Evolutionary conservation across 1,284 basidiomycete genomes (phyloP).

Genomic region (Heimioporus punctisporus): DNA sequence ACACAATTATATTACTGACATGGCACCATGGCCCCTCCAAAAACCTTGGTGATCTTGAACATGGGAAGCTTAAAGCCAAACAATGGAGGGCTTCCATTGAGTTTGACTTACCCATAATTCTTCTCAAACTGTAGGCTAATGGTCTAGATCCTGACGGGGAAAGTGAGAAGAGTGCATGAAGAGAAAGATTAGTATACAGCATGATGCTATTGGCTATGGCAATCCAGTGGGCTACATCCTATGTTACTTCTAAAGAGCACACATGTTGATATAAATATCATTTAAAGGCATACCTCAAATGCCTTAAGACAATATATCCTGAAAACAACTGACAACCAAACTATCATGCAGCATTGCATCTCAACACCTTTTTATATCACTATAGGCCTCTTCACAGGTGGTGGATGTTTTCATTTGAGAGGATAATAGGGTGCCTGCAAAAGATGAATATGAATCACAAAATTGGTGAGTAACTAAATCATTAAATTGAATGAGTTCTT

Average conservation of each 20-base stretch:
- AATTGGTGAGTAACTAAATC: neutral
- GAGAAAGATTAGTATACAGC: constrained; percentile 7
- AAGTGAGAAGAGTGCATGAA: neutral
- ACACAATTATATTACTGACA: too few species aligned
- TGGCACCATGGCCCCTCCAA: neutral
- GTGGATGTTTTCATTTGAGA: constrained; percentile 31
- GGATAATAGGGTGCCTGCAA: constrained; percentile 24
- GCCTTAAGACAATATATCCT: constrained; percentile 9
- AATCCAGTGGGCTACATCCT: constrained; percentile 9
- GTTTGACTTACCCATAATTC: neutral
- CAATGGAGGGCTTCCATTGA: constrained; percentile 1
- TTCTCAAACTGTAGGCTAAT: neutral
- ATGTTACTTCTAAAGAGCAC: constrained; percentile 12
- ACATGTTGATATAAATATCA: constrained; percentile 8
- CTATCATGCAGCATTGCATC: constrained; percentile 23
- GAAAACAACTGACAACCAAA: constrained; percentile 11
- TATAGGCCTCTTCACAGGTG: constrained; percentile 28
- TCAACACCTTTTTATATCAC: constrained; percentile 14
- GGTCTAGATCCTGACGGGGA: fast-evolving
- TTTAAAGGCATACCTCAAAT: constrained; percentile 15
- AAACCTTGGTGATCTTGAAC: constrained; percentile 6
- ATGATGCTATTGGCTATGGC: constrained; percentile 19
- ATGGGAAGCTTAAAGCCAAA: constrained; percentile 9
- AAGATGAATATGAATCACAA: constrained; percentile 23
- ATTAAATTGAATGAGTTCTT: neutral